phyloP scores from a whole-genome alignment of 768 basidiomycete species.

The Termitomyces sp. region DNA sequence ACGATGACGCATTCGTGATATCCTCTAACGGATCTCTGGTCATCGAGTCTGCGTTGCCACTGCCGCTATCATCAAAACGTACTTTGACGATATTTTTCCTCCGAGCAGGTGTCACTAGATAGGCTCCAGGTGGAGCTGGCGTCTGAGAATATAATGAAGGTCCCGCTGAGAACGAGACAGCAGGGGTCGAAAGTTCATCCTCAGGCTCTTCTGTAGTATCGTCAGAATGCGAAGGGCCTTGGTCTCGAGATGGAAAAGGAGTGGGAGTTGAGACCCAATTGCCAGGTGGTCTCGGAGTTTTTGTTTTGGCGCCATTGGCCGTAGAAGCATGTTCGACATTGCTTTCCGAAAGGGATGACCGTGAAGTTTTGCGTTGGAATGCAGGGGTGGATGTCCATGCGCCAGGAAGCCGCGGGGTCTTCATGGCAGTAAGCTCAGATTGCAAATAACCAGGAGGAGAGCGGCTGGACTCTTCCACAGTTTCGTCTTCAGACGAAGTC shows the following conservation, averaged over 20 bases:
- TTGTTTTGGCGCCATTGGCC: constrained; percentile 10
- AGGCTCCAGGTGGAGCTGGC: constrained; percentile 66
- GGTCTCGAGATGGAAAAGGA: constrained; percentile 8
- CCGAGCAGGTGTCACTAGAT: constrained; percentile 51
- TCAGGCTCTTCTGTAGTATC: constrained; percentile 19
- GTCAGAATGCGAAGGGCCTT: constrained; percentile 14
- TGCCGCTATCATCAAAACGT: constrained; percentile 50
- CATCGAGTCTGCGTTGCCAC: constrained; percentile 3
- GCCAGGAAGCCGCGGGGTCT: constrained; percentile 44
- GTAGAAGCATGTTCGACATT: background rate
- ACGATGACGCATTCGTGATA: constrained; percentile 3
- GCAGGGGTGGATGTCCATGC: constrained; percentile 22
- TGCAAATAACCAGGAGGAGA: constrained; percentile 13
- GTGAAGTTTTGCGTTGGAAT: background rate
- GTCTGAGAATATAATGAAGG: constrained; percentile 45
- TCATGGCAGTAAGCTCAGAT: constrained; percentile 21
- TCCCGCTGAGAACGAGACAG: constrained; percentile 43
- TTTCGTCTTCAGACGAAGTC: constrained; percentile 45
- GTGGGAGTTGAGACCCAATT: constrained; percentile 29
- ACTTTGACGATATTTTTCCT: constrained; percentile 65
- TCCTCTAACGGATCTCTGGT: constrained; percentile 6
- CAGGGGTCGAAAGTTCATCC: constrained; percentile 41
- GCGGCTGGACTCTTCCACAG: constrained; percentile 18
- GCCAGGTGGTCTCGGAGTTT: constrained; percentile 29
- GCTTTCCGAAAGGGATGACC: background rate